Conservation (phyloP, 805 yeast genomes). For the Teunomyces gatunensis region DNA sequence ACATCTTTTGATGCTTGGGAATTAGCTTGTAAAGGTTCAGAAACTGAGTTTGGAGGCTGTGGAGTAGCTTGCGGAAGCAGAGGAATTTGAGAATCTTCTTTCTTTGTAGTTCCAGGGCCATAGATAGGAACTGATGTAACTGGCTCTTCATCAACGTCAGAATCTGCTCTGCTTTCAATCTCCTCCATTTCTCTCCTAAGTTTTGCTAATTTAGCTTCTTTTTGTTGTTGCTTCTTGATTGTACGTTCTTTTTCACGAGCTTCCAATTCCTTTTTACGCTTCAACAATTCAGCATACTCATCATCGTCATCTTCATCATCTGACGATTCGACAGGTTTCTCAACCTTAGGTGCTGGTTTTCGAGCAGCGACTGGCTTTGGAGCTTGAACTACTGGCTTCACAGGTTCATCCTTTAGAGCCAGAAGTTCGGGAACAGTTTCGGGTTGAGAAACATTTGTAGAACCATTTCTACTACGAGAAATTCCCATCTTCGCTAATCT, state of each 20-base stretch:
- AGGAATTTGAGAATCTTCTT: conserved; percentile 9
- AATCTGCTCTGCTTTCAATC: conserved; percentile 31
- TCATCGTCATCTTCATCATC: conserved; percentile 45
- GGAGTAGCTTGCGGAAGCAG: neutral
- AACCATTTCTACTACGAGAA: conserved; percentile 33
- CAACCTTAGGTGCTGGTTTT: conserved; percentile 8
- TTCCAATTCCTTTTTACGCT: conserved; percentile 45
- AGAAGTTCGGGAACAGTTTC: neutral
- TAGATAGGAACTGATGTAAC: conserved; percentile 19
- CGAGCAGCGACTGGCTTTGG: neutral
- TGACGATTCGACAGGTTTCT: conserved; percentile 16
- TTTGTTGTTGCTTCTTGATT: conserved; percentile 52
- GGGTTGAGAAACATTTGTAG: neutral
- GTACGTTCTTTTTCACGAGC: conserved; percentile 41
- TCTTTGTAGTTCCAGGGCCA: conserved; percentile 14
- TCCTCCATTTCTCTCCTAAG: conserved; percentile 60
- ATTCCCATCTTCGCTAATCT: conserved; percentile 80
- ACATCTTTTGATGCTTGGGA: neutral
- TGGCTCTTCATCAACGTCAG: conserved; percentile 29
- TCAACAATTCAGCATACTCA: conserved; percentile 48
- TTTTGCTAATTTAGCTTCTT: conserved; percentile 58
- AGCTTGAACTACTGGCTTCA: neutral
- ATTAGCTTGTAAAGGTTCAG: conserved; percentile 9
- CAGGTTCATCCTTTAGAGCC: neutral
- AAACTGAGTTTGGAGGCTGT: conserved; percentile 1